Percentiles rank a stretch among this genome's conserved stretches.
phyloP scores from a whole-genome alignment of 805 yeast species.

The Wickerhamomyces hampshirensis region DNA sequence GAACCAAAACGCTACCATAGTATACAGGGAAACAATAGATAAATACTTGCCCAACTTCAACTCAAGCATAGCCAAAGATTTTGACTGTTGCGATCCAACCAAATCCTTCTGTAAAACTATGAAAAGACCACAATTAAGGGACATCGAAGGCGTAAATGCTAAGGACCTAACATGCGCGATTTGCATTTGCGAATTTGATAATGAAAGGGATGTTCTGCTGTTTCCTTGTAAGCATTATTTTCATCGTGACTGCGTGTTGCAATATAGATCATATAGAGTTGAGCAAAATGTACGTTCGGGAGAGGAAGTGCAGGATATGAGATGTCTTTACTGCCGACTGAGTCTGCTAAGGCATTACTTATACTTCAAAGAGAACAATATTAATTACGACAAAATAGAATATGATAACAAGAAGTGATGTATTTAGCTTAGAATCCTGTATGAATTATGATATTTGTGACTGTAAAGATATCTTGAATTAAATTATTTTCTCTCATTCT shows the following conservation, averaged over 20 bases:
- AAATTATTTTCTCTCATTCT: too few relatives aligned
- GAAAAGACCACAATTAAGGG: not conserved
- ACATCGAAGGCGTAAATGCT: conserved; percentile 2
- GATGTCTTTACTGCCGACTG: conserved; percentile 1
- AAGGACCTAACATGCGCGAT: not conserved
- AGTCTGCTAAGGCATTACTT: conserved; percentile 2
- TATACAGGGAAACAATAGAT: not conserved
- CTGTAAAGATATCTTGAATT: too few relatives aligned
- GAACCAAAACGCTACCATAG: too few relatives aligned
- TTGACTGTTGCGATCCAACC: conserved; percentile 4
- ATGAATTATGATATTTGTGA: too few relatives aligned
- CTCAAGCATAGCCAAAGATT: not conserved
- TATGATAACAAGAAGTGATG: not conserved
- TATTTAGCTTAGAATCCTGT: too few relatives aligned
- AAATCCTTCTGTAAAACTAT: conserved; percentile 2
- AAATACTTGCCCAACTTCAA: not conserved
- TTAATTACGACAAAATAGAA: not conserved
- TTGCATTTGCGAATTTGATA: not conserved
- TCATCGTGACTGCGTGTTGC: not conserved
- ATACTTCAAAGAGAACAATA: conserved; percentile 1
- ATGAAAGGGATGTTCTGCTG: not conserved
- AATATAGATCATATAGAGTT: not conserved
- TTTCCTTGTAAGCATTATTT: not conserved
- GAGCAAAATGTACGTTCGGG: too few relatives aligned
- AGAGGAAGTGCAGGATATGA: not conserved